phyloP scores from a whole-genome alignment of 306 rosid genomes.

The Astragalus membranaceus region DNA sequence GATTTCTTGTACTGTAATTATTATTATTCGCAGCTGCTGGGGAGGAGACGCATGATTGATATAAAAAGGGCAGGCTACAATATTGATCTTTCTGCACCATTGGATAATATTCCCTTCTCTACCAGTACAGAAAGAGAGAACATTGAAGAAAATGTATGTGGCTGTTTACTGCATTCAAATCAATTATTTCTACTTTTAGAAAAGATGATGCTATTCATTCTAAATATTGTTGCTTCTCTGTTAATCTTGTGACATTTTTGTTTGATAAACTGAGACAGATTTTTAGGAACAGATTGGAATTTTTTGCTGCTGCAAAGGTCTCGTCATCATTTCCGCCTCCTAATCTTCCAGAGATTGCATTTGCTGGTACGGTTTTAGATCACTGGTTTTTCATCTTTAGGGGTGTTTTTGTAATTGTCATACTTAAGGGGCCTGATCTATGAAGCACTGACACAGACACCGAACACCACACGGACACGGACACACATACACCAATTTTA shows the following conservation, averaged over 20 bases:
- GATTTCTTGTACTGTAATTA: conserved; percentile 15
- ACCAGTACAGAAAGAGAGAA: conserved; percentile 62
- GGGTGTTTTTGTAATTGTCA: not conserved
- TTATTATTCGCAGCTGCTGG: conserved; percentile 59
- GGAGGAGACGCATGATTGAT: conserved; percentile 79
- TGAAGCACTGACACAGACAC: too few relatives aligned
- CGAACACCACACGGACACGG: too few relatives aligned
- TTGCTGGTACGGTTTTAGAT: conserved; percentile 62
- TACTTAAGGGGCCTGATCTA: not conserved
- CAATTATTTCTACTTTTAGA: not conserved
- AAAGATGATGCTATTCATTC: not conserved
- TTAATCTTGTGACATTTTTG: conserved; percentile 6
- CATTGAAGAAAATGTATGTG: conserved; percentile 75
- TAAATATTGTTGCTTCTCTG: not conserved
- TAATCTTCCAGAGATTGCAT: conserved; percentile 90
- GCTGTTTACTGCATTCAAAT: conserved; percentile 9
- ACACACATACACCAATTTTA: too few relatives aligned
- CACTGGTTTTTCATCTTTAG: not conserved
- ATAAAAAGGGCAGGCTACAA: conserved; percentile 86
- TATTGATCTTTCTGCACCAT: conserved; percentile 78
- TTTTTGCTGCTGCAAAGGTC: conserved; percentile 90
- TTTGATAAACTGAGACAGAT: conserved; percentile 37
- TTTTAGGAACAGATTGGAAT: conserved; percentile 71
- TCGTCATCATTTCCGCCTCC: conserved; percentile 93
- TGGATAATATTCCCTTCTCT: conserved; percentile 76